Evolutionary conservation across 148 eudicot genomes (phyloP).

Genomic region (Cornus suecica): DNA sequence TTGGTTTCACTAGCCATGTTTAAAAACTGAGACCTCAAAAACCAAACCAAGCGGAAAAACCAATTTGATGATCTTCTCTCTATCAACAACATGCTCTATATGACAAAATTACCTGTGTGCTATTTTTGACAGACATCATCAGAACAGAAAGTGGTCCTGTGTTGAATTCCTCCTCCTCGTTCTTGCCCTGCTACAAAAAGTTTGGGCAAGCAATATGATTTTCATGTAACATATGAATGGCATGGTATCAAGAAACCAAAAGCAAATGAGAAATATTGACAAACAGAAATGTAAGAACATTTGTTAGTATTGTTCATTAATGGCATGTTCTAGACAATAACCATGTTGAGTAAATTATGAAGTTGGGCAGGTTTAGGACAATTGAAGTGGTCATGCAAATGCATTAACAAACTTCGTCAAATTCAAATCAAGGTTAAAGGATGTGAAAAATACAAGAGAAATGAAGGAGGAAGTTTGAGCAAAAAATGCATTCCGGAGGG

Average conservation of each 20-base stretch:
- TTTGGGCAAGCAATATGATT: neutral
- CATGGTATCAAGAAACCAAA: neutral
- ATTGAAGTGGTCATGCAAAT: too few species aligned
- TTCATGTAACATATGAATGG: neutral
- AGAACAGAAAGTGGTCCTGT: slow-evolving; percentile 90
- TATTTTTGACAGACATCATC: slow-evolving; percentile 89
- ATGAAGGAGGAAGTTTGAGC: too few species aligned
- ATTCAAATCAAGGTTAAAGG: too few species aligned
- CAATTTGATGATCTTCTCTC: neutral
- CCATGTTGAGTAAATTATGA: too few species aligned
- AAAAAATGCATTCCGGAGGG: too few species aligned
- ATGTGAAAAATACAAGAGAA: too few species aligned
- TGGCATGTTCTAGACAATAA: too few species aligned
- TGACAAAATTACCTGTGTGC: slow-evolving; percentile 60
- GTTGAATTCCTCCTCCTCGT: slow-evolving; percentile 91
- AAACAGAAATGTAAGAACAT: neutral
- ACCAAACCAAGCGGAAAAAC: neutral
- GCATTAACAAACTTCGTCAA: too few species aligned
- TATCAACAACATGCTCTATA: neutral
- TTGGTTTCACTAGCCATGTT: neutral
- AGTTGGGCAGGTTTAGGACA: too few species aligned
- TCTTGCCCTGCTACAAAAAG: slow-evolving; percentile 52
- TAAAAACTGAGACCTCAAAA: neutral
- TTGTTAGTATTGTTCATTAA: too few species aligned
- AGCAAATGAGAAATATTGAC: neutral